Conservation (phyloP, 371 early-diverging fungal genomes). For the Mucor lusitanicus region DNA sequence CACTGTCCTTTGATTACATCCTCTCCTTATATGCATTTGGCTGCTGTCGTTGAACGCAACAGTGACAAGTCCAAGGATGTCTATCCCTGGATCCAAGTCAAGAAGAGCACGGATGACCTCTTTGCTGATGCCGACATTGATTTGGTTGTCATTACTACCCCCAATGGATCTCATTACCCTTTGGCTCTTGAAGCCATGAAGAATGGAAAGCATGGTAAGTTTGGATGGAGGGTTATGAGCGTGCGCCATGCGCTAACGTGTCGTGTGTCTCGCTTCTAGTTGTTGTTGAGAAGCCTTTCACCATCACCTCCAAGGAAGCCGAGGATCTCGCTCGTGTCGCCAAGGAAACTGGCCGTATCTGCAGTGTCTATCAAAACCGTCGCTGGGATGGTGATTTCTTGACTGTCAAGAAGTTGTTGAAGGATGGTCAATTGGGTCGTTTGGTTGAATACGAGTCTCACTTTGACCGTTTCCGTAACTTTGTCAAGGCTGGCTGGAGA, state of each 20-base stretch:
- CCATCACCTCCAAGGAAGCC: slow-evolving; percentile 64
- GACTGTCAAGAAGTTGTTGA: slow-evolving; percentile 66
- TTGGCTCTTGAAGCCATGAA: slow-evolving; percentile 64
- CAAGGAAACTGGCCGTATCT: slow-evolving; percentile 55
- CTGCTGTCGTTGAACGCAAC: slow-evolving; percentile 63
- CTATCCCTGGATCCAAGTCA: slow-evolving; percentile 59
- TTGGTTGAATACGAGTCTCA: slow-evolving; percentile 74
- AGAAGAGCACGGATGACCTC: slow-evolving; percentile 57
- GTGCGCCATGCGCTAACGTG: neutral
- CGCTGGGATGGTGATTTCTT: slow-evolving; percentile 85
- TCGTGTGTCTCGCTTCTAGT: slow-evolving; percentile 23
- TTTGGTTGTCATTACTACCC: slow-evolving; percentile 75
- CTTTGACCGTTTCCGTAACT: slow-evolving; percentile 77
- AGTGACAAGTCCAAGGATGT: slow-evolving; percentile 37
- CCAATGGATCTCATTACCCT: slow-evolving; percentile 68
- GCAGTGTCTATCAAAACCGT: slow-evolving; percentile 80
- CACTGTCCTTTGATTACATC: slow-evolving; percentile 70
- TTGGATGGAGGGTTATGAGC: neutral
- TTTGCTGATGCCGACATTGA: slow-evolving; percentile 57
- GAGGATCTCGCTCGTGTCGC: slow-evolving; percentile 58
- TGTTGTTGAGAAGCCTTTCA: slow-evolving; percentile 82
- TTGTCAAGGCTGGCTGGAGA: slow-evolving; percentile 75
- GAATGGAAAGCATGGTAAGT: slow-evolving; percentile 66
- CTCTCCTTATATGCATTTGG: slow-evolving; percentile 54
- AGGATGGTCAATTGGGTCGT: slow-evolving; percentile 57